Conservation (phyloP, 2,329 filamentous ascomycete genomes). For the Dactylella cylindrospora region DNA sequence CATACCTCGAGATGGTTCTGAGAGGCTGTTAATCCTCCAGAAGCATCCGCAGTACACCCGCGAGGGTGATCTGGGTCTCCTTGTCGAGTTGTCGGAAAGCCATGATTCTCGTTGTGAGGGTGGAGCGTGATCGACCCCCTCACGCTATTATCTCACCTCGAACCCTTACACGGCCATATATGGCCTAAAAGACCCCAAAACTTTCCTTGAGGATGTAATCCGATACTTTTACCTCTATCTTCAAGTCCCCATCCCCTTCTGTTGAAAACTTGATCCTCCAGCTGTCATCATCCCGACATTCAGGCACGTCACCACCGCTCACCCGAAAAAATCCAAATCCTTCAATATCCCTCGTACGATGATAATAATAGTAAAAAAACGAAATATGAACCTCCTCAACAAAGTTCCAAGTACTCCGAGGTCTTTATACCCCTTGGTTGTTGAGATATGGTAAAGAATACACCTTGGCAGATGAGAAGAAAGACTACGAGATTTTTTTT, state of each 20-base stretch:
- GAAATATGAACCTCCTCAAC: slow-evolving; percentile 24
- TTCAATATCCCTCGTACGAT: slow-evolving; percentile 1
- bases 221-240: slow-evolving; percentile 1
- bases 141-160: background rate
- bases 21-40: slow-evolving; percentile 4
- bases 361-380: slow-evolving; percentile 22
- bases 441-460: slow-evolving; percentile 42
- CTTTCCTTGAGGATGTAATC: slow-evolving; percentile 1
- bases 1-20: background rate
- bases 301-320: slow-evolving; percentile 19
- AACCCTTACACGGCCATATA: background rate
- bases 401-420: slow-evolving; percentile 4
- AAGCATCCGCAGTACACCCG: background rate
- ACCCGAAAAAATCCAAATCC: slow-evolving; percentile 28
- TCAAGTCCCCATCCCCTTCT: background rate
- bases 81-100: background rate
- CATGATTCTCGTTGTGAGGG: background rate
- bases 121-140: slow-evolving; percentile 5
- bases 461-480: background rate
- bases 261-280: slow-evolving; percentile 14
- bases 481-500: no score
- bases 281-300: slow-evolving; percentile 1
- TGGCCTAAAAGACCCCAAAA: background rate
- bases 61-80: background rate
- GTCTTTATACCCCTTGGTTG: slow-evolving; percentile 9